Evolutionary conservation across 768 basidiomycete genomes (phyloP), one percentile per base, ranked within the genome.

Genomic region (Boletus fagicola): DNA sequence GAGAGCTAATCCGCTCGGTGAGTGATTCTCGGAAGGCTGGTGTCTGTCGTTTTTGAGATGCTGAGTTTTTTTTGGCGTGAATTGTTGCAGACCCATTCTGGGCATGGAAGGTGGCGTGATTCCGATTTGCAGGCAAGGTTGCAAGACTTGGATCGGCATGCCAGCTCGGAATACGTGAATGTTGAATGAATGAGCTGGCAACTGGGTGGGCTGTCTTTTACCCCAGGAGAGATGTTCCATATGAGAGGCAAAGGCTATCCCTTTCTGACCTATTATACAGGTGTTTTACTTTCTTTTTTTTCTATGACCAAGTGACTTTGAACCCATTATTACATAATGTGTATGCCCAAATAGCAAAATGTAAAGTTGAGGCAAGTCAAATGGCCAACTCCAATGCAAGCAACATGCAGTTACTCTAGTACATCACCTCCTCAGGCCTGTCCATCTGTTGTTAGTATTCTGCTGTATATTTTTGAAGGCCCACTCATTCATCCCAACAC

Each of bases 1-100:
- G 58, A 54, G 57, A 5, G 67, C 66, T 6, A 78, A 78, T 61
- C 79, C 78, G 2, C 60, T 81, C 2, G 81, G 80, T 75, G 59
- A 69, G 71, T 61, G 13, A 26, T 24, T 31, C 39, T n/a, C 3
- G 4, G 16, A 11, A 6, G 16, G 9, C 0, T 50, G 5, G 1
- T 30, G 1, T 30, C 5, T 20, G 18, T 38, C 30, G 30, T 36
- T 47, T 9, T 12, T 35, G 28, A 24, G 49, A 15, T 26, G 7
- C 36, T 60, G 18, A 57, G 1, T 10, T 12, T 22, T 22, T n/a
- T n/a, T n/a, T n/a, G n/a, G n/a, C n/a, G n/a, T 24, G 45, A 12
- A 49, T 30, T 12, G 11, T 28, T 43, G 30, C 31, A 79, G 76
- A 78, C n/a, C 77, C 76, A 0, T 76, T 73, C 57, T 77, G 76